Evolutionary conservation across 805 yeast species (phyloP).

Genomic region (Cyberlindnera galapagoensis): DNA sequence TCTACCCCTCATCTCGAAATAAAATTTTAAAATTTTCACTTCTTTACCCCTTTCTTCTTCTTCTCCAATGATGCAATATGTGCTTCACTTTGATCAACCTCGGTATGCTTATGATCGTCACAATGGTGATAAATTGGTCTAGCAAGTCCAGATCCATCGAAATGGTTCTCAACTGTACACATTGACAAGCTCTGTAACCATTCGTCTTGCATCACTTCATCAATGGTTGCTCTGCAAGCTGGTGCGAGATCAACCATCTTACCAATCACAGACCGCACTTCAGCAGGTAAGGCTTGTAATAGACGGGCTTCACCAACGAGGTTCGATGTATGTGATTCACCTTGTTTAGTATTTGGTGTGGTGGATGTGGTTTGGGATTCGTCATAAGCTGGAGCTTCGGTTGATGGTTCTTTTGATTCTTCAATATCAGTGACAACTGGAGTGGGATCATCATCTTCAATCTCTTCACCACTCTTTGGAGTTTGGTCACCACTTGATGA

Average conservation of each 20-base stretch:
- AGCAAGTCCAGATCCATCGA: slow-evolving; percentile 31
- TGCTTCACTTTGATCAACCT: slow-evolving; percentile 89
- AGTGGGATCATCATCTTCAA: slow-evolving; percentile 6
- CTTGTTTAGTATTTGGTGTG: background rate
- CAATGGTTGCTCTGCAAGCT: slow-evolving; percentile 76
- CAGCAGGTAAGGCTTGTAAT: slow-evolving; percentile 63
- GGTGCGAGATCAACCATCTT: slow-evolving; percentile 83
- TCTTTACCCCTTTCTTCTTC: slow-evolving; percentile 45
- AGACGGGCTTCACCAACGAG: slow-evolving; percentile 68
- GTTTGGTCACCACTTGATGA: too few species aligned
- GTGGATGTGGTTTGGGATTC: slow-evolving; percentile 2
- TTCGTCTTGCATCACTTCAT: slow-evolving; percentile 65
- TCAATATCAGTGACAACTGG: background rate
- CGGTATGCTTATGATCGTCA: slow-evolving; percentile 72
- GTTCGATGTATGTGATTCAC: slow-evolving; percentile 50
- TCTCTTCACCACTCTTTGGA: slow-evolving; percentile 1
- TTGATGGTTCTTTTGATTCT: background rate
- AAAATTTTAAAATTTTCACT: too few species aligned
- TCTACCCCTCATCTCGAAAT: too few species aligned
- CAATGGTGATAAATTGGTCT: slow-evolving; percentile 35
- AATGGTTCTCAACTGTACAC: slow-evolving; percentile 54
- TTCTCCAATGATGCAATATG: slow-evolving; percentile 91
- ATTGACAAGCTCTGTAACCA: slow-evolving; percentile 60
- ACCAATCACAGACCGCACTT: slow-evolving; percentile 58
- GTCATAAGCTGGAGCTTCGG: background rate